phyloP scores from a whole-genome alignment of 179 eudicot genomes.

The Silene coronaria region DNA sequence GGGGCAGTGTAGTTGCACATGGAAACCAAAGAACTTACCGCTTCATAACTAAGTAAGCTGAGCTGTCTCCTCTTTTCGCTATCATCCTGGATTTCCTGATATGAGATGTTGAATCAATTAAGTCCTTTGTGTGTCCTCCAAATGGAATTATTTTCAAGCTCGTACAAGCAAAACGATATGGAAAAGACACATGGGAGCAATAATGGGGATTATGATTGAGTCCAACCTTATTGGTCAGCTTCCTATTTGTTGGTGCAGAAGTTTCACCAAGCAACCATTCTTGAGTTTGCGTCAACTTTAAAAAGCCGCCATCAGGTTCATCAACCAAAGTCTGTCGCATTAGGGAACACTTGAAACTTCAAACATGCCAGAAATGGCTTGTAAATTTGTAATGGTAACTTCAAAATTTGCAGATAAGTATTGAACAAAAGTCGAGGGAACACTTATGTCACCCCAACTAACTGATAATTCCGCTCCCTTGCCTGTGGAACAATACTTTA shows the following conservation, averaged over 20 bases:
- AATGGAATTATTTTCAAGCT: background rate
- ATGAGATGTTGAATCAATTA: conserved; percentile 29
- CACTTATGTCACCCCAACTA: background rate
- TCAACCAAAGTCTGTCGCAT: conserved; percentile 35
- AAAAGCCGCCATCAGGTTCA: conserved; percentile 73
- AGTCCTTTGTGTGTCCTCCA: conserved; percentile 13
- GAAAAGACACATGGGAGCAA: conserved; percentile 10
- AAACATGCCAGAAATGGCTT: background rate
- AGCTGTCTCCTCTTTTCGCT: conserved; percentile 66
- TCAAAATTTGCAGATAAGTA: background rate
- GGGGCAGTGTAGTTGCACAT: background rate
- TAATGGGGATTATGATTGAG: conserved; percentile 5
- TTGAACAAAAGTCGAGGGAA: background rate
- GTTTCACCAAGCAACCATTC: conserved; percentile 82
- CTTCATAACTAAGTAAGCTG: conserved; percentile 75
- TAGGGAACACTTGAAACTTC: background rate
- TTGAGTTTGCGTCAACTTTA: conserved; percentile 64
- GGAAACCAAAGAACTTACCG: conserved; percentile 52
- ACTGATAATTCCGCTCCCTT: too few species aligned
- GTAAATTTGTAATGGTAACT: background rate
- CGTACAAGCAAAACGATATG: background rate
- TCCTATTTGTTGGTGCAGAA: conserved; percentile 67
- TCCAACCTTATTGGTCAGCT: conserved; percentile 50
- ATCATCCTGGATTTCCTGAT: conserved; percentile 61
- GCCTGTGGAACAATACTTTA: background rate